Conservation (phyloP, 192 early-diverging fungal species). For the Linnemannia schmuckeri region DNA sequence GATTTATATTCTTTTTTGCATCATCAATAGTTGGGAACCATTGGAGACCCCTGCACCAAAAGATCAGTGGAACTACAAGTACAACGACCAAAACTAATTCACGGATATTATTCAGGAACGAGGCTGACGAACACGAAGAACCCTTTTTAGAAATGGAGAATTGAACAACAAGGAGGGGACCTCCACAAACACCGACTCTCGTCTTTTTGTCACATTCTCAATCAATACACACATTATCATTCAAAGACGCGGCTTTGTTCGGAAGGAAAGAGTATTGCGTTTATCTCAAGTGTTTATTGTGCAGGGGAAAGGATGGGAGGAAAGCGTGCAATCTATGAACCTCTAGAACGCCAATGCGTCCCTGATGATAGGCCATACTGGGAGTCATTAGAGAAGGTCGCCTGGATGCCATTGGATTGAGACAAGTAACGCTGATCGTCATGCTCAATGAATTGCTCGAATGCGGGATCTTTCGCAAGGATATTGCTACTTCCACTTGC, state of each 20-base stretch:
- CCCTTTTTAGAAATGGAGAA: not conserved
- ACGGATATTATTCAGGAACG: not conserved
- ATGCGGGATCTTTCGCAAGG: conserved; percentile 43
- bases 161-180: not conserved
- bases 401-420: conserved; percentile 6
- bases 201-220: not conserved
- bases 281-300: conserved; percentile 7
- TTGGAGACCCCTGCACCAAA: conserved; percentile 82
- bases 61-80: conserved; percentile 87
- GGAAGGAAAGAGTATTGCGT: not conserved
- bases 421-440: conserved; percentile 8
- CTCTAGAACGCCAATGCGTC: conserved; percentile 41
- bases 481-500: conserved; percentile 62
- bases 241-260: not conserved
- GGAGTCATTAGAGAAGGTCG: conserved; percentile 10
- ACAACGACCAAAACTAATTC: conserved; percentile 51
- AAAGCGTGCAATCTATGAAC: conserved; percentile 3
- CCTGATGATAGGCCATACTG: conserved; percentile 18
- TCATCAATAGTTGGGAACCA: conserved; percentile 76
- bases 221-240: not conserved
- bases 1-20: not conserved
- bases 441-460: conserved; percentile 41
- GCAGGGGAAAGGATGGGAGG: not conserved
- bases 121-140: not conserved
- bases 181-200: not conserved